phyloP scores from a whole-genome alignment of 2,329 filamentous ascomycete genomes.

The Thielaviopsis punctulata region DNA sequence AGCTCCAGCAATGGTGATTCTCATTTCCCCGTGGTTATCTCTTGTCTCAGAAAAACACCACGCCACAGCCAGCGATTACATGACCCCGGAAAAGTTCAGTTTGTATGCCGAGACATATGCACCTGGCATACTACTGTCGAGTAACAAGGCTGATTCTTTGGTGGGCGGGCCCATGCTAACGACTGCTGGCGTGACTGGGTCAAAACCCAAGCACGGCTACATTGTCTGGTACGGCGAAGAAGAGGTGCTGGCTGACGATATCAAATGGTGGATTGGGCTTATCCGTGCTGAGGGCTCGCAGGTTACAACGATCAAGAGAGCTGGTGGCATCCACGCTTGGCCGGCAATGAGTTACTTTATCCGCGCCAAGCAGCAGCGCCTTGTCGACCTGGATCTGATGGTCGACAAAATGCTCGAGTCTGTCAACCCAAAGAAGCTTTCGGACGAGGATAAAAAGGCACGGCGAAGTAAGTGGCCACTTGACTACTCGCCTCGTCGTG shows the following conservation, averaged over 20 bases:
- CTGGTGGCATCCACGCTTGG: constrained; percentile 64
- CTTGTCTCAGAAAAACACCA: constrained; percentile 50
- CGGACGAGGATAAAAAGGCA: neutral
- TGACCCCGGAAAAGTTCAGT: constrained; percentile 48
- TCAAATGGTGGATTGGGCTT: constrained; percentile 33
- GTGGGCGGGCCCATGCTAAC: neutral
- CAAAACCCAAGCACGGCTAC: constrained; percentile 42
- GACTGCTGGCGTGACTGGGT: neutral
- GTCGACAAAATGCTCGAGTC: constrained; percentile 18
- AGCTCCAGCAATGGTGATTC: constrained; percentile 37
- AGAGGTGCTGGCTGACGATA: constrained; percentile 61
- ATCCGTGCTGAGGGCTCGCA: constrained; percentile 22
- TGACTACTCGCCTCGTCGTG: neutral
- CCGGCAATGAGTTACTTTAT: constrained; percentile 52
- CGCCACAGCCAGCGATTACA: constrained; percentile 58
- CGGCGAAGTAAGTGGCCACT: constrained; percentile 1
- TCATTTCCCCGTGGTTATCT: constrained; percentile 70
- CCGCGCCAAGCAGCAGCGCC: constrained; percentile 28
- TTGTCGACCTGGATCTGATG: constrained; percentile 32
- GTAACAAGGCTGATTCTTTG: neutral
- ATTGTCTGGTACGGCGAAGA: constrained; percentile 57
- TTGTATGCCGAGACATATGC: constrained; percentile 52
- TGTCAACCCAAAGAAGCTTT: neutral
- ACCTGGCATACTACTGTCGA: constrained; percentile 15
- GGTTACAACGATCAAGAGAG: constrained; percentile 41